Evolutionary conservation across 2,329 filamentous ascomycete species (phyloP), one percentile per base, ranked within the genome.

Genomic region (Ustilaginoidea virens): DNA sequence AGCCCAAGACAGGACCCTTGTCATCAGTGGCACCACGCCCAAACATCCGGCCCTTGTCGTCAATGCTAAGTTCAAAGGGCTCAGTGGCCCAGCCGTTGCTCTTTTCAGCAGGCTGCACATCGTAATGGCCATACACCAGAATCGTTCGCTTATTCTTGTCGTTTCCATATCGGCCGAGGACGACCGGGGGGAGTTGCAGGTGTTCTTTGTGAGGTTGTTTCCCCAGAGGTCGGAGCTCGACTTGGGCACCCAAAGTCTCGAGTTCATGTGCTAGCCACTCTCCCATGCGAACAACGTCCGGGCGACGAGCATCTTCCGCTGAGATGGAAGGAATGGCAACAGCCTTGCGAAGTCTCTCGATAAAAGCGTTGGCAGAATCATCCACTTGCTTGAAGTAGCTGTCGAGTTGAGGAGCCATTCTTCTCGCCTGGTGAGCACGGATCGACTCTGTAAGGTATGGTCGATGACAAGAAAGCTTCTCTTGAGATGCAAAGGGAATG

Each of bases 261-360:
- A 98, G 74, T 62, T 96, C 81, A 29, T 66, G 62, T 39, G 76
- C 82, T 38, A 98, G 78, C 53, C 78, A 98, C 46, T 93, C 68
- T 44, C 82, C 90, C 90, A 98, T 98, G 63, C 78, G 82, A 48
- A 98, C 74, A 37, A 98, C 90, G 66, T 98, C 86, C 31, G 76
- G 76, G 35, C 90, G 76, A 48, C 82, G 77, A 42, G 79, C 77
- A 48, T 90, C 83, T 38, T 94, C 86, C 27, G 87, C 81, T 19
- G 87, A 96, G 51, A 98, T 69, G 38, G 90, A 98, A 13, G 90
- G 90, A 46, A 98, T 98, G 29, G 86, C 87, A 35, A 98, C 90
- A 31, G 90, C 90, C 56, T 86, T 74, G 48, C 81, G 71, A 35
- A 98, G 73, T 43, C 87, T 78, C 45, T 92, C 79, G 55, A 93